These are phyloP conservation scores for Aspergillus candidus DNA, from an alignment of 2,329 filamentous ascomycete species.

Conservation along the genomic window DNA sequence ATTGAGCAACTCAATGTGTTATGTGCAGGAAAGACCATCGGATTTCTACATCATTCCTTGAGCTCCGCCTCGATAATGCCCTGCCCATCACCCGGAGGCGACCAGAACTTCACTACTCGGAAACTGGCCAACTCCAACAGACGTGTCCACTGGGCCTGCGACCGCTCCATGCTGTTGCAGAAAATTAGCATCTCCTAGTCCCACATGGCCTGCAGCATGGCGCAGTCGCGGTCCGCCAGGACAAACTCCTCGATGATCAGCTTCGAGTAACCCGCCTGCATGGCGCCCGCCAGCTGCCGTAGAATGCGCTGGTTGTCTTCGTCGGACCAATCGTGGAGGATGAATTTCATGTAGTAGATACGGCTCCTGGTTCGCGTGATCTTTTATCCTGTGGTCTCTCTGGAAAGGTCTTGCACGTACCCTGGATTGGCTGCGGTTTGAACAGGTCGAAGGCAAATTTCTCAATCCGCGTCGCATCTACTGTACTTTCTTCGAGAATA, in stretches of 20 bases:
- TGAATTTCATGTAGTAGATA: slow-evolving; percentile 39
- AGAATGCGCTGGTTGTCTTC: slow-evolving; percentile 29
- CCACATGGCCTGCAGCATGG: slow-evolving; percentile 25
- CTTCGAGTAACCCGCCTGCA: slow-evolving; percentile 36
- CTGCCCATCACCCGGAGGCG: slow-evolving; percentile 23
- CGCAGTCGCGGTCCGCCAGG: slow-evolving; percentile 29
- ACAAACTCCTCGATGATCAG: slow-evolving; percentile 37
- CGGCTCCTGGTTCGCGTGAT: slow-evolving; percentile 20
- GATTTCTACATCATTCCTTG: too few species aligned
- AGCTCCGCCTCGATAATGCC: slow-evolving; percentile 26
- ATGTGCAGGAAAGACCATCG: too few species aligned
- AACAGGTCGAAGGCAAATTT: slow-evolving; percentile 17
- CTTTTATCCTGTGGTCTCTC: too few species aligned
- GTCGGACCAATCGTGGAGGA: slow-evolving; percentile 42
- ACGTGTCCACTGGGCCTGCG: slow-evolving; percentile 21
- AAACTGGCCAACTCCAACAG: slow-evolving; percentile 24
- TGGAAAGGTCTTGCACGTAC: slow-evolving; percentile 9
- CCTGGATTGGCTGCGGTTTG: slow-evolving; percentile 21
- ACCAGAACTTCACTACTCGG: slow-evolving; percentile 23
- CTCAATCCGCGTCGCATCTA: slow-evolving; percentile 15
- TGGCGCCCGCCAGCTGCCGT: slow-evolving; percentile 24
- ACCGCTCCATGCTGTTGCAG: slow-evolving; percentile 39
- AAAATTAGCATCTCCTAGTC: slow-evolving; percentile 41
- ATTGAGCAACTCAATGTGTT: too few species aligned
- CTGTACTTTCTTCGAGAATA: slow-evolving; percentile 23